Percentiles rank a stretch among this genome's conserved stretches.
These are phyloP conservation scores for Scytalidium sp. DNA, from an alignment of 2,329 filamentous ascomycete species.

Conservation along the genomic window DNA sequence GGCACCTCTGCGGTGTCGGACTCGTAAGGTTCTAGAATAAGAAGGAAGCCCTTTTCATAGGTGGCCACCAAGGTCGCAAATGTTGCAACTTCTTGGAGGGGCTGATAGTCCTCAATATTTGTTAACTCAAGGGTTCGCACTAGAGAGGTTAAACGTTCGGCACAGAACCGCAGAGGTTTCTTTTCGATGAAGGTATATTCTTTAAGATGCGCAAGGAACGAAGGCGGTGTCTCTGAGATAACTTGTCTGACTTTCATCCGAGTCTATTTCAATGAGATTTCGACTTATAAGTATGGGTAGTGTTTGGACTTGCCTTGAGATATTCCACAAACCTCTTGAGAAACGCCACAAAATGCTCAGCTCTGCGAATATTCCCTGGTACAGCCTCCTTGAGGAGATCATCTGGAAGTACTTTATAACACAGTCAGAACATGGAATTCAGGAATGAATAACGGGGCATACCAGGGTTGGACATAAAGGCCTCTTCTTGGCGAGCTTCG, in stretches of 20 bases:
- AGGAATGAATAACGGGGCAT: background rate
- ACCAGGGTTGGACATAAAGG: constrained; percentile 91
- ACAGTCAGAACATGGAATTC: constrained; percentile 9
- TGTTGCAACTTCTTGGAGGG: constrained; percentile 93
- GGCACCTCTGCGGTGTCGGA: constrained; percentile 93
- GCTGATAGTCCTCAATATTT: constrained; percentile 97
- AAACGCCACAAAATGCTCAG: constrained; percentile 94
- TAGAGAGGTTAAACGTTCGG: constrained; percentile 88
- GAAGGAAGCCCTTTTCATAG: constrained; percentile 92
- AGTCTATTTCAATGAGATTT: constrained; percentile 50
- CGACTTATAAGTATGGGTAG: background rate
- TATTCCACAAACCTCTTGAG: constrained; percentile 97
- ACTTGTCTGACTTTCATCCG: constrained; percentile 98
- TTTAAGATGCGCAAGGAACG: constrained; percentile 87
- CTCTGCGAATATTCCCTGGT: constrained; percentile 91
- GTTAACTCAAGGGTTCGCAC: constrained; percentile 93
- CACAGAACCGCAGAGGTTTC: constrained; percentile 91
- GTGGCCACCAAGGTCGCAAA: constrained; percentile 96
- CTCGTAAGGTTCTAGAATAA: constrained; percentile 97
- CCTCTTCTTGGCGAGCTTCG: constrained; percentile 86
- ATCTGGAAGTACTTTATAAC: constrained; percentile 69
- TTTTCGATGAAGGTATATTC: constrained; percentile 98
- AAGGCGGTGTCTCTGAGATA: constrained; percentile 93
- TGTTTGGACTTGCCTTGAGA: constrained; percentile 57
- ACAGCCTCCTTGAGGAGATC: constrained; percentile 94